These are phyloP conservation scores for Globisporangium carolinianum DNA, from an alignment of 352 stramenopile genomes.

Conservation along the genomic window DNA sequence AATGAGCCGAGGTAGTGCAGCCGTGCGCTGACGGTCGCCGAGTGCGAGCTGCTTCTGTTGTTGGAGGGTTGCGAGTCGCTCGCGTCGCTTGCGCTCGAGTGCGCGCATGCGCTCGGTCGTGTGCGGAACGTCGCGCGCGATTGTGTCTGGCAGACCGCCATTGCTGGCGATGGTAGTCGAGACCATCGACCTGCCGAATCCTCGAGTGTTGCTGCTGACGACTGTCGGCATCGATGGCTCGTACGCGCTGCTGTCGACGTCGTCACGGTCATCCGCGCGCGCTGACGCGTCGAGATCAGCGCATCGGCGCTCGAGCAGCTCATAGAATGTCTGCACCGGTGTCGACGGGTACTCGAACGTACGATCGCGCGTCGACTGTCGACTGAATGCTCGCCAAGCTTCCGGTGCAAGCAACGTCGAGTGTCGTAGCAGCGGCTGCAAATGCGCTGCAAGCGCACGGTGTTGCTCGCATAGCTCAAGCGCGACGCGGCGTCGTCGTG, in stretches of 20 bases:
- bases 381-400: neutral
- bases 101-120: conserved; percentile 44
- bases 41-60: conserved; percentile 53
- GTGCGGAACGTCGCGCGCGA: conserved; percentile 20
- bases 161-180: neutral
- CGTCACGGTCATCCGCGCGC: neutral
- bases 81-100: conserved; percentile 54
- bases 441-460: conserved; percentile 14
- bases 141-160: neutral
- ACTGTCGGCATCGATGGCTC: neutral
- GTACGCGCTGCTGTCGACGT: neutral
- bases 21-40: conserved; percentile 44
- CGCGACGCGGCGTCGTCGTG: conserved; percentile 21
- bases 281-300: neutral
- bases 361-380: neutral
- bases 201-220: too few species aligned
- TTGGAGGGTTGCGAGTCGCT: conserved; percentile 31
- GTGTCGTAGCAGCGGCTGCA: conserved; percentile 22
- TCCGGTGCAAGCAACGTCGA: conserved; percentile 3
- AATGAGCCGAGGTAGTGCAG: conserved; percentile 55
- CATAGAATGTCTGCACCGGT: conserved; percentile 38
- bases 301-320: conserved; percentile 24
- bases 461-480: conserved; percentile 35
- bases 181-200: too few species aligned
- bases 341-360: conserved; percentile 6